phyloP scores from a whole-genome alignment of 345 rosid genomes.

The Gossypium longicalyx region DNA sequence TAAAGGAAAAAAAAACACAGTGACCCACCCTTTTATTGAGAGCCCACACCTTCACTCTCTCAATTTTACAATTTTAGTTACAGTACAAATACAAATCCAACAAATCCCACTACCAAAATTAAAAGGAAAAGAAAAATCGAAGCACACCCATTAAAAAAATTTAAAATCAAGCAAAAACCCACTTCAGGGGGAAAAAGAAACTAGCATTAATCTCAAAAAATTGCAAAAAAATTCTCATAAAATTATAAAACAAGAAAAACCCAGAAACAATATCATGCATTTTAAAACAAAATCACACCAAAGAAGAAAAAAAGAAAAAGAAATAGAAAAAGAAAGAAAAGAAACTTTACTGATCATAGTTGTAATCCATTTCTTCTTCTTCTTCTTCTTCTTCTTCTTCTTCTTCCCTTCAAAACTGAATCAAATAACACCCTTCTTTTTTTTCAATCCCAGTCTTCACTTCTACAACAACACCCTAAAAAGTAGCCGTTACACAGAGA shows the following conservation, averaged over 20 bases:
- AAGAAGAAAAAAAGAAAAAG: neutral
- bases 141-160: neutral
- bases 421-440: neutral
- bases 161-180: neutral
- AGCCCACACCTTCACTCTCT: conserved; percentile 14
- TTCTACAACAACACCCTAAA: neutral
- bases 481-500: conserved; percentile 20
- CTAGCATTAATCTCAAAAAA: neutral
- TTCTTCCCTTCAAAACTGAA: neutral
- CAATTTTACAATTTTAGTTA: conserved; percentile 13
- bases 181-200: neutral
- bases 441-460: neutral
- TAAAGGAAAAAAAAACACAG: neutral
- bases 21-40: conserved; percentile 20
- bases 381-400: neutral
- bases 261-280: neutral
- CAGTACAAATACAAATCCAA: conserved; percentile 6
- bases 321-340: neutral
- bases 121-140: neutral
- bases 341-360: conserved; percentile 6
- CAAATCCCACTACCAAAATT: conserved; percentile 7
- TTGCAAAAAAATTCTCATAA: neutral
- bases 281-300: neutral
- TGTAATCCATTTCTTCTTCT: conserved; percentile 7
- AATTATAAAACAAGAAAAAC: neutral